phyloP scores from a whole-genome alignment of 345 rosid species.

The Euphorbia peplus region DNA sequence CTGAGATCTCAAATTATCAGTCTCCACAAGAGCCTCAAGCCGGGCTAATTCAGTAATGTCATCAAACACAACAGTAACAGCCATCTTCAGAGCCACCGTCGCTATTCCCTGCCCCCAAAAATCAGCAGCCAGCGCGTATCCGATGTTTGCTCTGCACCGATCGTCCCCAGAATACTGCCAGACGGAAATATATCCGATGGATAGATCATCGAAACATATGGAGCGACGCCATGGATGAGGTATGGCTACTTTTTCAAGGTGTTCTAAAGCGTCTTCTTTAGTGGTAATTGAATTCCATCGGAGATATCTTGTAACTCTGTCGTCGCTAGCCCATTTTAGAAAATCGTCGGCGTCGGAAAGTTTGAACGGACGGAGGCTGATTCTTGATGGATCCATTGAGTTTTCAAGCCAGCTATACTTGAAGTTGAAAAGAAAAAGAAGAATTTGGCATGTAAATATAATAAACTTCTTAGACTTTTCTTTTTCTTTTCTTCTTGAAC shows the following conservation, averaged over 20 bases:
- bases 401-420: too few relatives aligned
- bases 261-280: conserved; percentile 36
- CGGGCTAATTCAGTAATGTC: conserved; percentile 43
- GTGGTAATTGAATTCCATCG: conserved; percentile 38
- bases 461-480: too few relatives aligned
- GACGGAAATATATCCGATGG: conserved; percentile 44
- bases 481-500: too few relatives aligned
- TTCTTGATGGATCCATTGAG: conserved; percentile 39
- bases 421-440: too few relatives aligned
- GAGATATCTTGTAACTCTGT: conserved; percentile 43
- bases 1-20: conserved; percentile 51
- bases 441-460: too few relatives aligned
- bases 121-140: conserved; percentile 38
- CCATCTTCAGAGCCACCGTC: conserved; percentile 40
- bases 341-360: conserved; percentile 49
- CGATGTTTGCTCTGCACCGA: conserved; percentile 34
- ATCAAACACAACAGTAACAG: conserved; percentile 25
- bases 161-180: conserved; percentile 33
- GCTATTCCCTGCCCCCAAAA: conserved; percentile 46
- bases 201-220: conserved; percentile 40
- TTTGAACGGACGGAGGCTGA: conserved; percentile 43
- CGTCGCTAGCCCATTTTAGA: conserved; percentile 44
- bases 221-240: conserved; percentile 50
- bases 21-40: conserved; percentile 54
- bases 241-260: conserved; percentile 29